Conservation (phyloP, 257 asterid genomes). For the Lavandula angustifolia region DNA sequence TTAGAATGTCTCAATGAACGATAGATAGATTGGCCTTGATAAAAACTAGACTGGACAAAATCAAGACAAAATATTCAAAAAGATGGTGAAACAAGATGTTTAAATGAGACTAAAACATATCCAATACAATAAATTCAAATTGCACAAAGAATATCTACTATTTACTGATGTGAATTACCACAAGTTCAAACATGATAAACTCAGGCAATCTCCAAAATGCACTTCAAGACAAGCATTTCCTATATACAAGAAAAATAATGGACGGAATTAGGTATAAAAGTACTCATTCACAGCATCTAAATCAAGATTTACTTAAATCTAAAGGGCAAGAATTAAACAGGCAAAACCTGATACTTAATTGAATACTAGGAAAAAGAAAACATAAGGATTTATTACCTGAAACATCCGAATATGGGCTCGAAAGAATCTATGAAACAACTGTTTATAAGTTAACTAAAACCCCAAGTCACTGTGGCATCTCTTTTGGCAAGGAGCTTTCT, state of each 20-base stretch:
- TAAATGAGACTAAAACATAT: slow-evolving; percentile 27
- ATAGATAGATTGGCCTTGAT: background rate
- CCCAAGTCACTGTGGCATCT: slow-evolving; percentile 44
- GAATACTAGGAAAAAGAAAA: background rate
- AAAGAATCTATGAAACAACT: slow-evolving; percentile 30
- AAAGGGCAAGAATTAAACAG: slow-evolving; percentile 7
- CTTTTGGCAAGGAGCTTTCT: slow-evolving; percentile 42
- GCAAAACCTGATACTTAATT: background rate
- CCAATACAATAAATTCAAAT: slow-evolving; percentile 12
- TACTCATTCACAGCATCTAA: slow-evolving; percentile 7
- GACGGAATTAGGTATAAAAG: background rate
- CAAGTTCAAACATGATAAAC: background rate
- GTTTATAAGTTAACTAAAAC: slow-evolving; percentile 34
- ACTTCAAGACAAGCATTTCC: slow-evolving; percentile 7
- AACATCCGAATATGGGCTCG: slow-evolving; percentile 38
- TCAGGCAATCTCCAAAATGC: slow-evolving; percentile 31
- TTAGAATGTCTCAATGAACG: background rate
- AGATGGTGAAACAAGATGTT: background rate
- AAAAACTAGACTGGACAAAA: background rate
- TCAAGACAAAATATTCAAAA: background rate
- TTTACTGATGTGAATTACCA: background rate
- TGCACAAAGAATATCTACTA: background rate
- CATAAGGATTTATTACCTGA: slow-evolving; percentile 40
- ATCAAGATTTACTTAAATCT: slow-evolving; percentile 23
- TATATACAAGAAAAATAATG: background rate